Evolutionary conservation across 768 basidiomycete species (phyloP).

Genomic region (Mycena galopus): DNA sequence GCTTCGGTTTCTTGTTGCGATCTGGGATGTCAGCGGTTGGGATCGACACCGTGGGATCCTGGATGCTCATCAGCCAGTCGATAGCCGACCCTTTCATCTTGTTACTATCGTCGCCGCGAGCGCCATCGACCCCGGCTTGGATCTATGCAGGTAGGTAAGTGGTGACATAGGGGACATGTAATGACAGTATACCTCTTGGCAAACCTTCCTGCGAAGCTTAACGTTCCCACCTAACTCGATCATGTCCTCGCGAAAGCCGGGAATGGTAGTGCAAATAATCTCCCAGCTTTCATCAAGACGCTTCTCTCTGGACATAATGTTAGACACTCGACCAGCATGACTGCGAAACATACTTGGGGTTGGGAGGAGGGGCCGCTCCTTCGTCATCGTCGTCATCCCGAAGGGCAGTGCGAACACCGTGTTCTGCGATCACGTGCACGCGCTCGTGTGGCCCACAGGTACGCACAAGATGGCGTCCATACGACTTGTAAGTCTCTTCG

Average conservation of each 20-base stretch:
- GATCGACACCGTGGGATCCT: background rate
- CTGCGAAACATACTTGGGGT: background rate
- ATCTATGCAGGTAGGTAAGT: background rate
- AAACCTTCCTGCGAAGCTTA: conserved; percentile 1
- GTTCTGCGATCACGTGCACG: background rate
- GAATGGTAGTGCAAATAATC: background rate
- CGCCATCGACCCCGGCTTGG: background rate
- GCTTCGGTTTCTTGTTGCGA: background rate
- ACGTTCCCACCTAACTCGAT: background rate
- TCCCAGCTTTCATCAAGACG: background rate
- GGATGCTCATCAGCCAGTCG: background rate
- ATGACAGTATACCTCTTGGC: background rate
- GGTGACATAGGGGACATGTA: background rate
- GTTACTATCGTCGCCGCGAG: background rate
- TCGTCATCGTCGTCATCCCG: background rate
- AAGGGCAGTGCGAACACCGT: background rate
- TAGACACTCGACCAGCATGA: background rate
- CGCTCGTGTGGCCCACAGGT: background rate
- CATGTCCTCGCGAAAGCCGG: conserved; percentile 4
- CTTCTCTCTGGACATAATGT: background rate
- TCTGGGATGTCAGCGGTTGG: background rate
- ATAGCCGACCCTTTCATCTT: background rate
- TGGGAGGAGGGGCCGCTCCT: background rate
- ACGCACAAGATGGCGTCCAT: background rate
- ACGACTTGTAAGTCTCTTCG: conserved; percentile 2